Conservation (phyloP, 805 yeast genomes). For the Candida alai region DNA sequence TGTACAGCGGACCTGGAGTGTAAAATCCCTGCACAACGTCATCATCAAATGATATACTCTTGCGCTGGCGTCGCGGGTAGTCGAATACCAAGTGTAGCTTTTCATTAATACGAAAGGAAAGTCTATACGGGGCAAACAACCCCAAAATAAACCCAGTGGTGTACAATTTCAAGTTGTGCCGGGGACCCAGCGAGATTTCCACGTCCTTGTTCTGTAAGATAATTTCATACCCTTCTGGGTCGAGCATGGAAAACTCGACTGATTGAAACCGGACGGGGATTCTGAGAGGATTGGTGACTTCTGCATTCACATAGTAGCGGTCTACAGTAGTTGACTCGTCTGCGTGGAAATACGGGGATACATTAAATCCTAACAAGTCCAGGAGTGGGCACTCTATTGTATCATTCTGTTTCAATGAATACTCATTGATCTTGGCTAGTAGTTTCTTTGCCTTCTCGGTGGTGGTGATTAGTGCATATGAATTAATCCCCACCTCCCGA, state of each 20-base stretch:
- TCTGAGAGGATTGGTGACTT: slow-evolving; percentile 27
- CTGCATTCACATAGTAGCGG: slow-evolving; percentile 33
- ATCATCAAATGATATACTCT: background rate
- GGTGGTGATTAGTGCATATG: slow-evolving; percentile 12
- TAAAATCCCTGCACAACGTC: too few species aligned
- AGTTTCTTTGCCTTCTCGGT: slow-evolving; percentile 13
- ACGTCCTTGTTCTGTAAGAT: slow-evolving; percentile 2
- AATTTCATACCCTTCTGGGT: slow-evolving; percentile 7
- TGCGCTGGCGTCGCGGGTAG: background rate
- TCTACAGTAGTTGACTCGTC: slow-evolving; percentile 23
- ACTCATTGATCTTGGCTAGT: slow-evolving; percentile 18
- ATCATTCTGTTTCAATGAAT: slow-evolving; percentile 10
- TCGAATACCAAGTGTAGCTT: slow-evolving; percentile 6
- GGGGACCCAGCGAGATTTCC: slow-evolving; percentile 5
- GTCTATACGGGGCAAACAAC: slow-evolving; percentile 6
- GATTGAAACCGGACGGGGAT: slow-evolving; percentile 19
- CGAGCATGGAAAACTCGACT: slow-evolving; percentile 18
- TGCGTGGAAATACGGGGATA: slow-evolving; percentile 36
- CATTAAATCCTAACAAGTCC: slow-evolving; percentile 30
- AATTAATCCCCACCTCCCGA: slow-evolving; percentile 8
- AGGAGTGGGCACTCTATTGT: slow-evolving; percentile 22
- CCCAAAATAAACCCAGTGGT: slow-evolving; percentile 13
- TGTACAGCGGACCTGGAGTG: too few species aligned
- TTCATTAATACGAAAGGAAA: slow-evolving; percentile 6
- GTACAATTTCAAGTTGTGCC: slow-evolving; percentile 8